Conservation (phyloP, 2,329 filamentous ascomycete species). For the Triangularia setosa region DNA sequence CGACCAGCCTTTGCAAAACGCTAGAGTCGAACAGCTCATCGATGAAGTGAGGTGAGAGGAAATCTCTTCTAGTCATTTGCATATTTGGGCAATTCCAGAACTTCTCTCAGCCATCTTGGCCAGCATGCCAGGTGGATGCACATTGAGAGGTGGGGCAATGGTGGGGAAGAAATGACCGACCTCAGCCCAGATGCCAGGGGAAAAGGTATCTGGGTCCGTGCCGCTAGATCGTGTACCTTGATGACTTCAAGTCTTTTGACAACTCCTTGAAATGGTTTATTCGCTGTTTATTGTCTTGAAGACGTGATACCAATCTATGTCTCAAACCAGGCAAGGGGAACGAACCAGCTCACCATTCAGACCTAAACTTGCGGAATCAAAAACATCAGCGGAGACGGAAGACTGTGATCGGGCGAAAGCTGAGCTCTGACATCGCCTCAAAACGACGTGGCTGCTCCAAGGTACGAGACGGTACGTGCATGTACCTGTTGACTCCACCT, state of each 20-base stretch:
- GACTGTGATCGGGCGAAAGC: not conserved
- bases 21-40: not conserved
- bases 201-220: conserved; percentile 9
- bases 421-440: not conserved
- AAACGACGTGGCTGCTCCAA: not conserved
- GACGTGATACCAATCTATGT: not conserved
- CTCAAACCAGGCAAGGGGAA: not conserved
- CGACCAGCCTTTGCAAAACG: not conserved
- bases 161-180: conserved; percentile 7
- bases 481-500: conserved; percentile 4
- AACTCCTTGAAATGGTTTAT: not conserved
- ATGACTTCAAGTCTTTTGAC: not conserved
- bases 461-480: not conserved
- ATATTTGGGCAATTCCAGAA: conserved; percentile 7
- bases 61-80: conserved; percentile 4
- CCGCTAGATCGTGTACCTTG: conserved; percentile 11
- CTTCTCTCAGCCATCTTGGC: conserved; percentile 4
- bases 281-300: not conserved
- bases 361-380: not conserved
- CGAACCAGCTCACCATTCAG: not conserved
- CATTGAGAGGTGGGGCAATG: conserved; percentile 8
- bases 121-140: not conserved
- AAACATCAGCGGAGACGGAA: not conserved
- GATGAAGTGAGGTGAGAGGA: not conserved
- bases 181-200: not conserved